Percentiles rank a stretch among this genome's conserved stretches.
These are phyloP conservation scores for Trichoderma koningiopsis DNA, from an alignment of 2,329 filamentous ascomycete genomes.

Conservation along the genomic window DNA sequence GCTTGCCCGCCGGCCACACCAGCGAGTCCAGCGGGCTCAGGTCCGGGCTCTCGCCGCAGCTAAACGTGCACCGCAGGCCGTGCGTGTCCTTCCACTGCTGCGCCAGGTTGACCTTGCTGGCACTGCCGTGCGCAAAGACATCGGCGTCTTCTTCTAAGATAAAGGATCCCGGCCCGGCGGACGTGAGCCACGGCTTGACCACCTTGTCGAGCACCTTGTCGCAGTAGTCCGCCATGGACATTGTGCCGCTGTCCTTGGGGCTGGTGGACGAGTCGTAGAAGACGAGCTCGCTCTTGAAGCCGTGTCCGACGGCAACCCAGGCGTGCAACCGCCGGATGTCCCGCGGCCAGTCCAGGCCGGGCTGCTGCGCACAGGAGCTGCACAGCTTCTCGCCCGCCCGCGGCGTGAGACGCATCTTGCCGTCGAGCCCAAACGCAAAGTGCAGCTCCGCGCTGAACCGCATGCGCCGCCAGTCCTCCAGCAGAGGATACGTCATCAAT, in stretches of 20 bases:
- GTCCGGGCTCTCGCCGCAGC: slow-evolving; percentile 43
- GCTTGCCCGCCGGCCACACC: slow-evolving; percentile 42
- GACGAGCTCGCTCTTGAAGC: slow-evolving; percentile 43
- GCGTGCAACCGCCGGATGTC: slow-evolving; percentile 41
- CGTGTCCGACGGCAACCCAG: slow-evolving; percentile 42
- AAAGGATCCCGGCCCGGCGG: slow-evolving; percentile 32
- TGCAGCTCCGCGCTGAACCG: slow-evolving; percentile 44
- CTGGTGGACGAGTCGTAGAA: slow-evolving; percentile 43
- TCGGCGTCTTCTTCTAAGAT: slow-evolving; percentile 42
- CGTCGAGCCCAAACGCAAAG: slow-evolving; percentile 44
- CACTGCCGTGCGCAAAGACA: slow-evolving; percentile 40
- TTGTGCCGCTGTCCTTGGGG: slow-evolving; percentile 37
- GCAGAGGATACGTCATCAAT: slow-evolving; percentile 38
- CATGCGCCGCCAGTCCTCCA: slow-evolving; percentile 38
- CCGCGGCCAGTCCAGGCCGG: slow-evolving; percentile 37
- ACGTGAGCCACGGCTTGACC: slow-evolving; percentile 40
- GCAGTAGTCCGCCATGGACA: slow-evolving; percentile 41
- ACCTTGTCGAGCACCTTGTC: slow-evolving; percentile 40
- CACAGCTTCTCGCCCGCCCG: slow-evolving; percentile 41
- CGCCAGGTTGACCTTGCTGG: slow-evolving; percentile 41
- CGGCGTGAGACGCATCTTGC: slow-evolving; percentile 41
- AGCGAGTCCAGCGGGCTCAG: slow-evolving; percentile 41
- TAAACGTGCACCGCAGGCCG: slow-evolving; percentile 39
- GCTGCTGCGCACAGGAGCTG: slow-evolving; percentile 32
- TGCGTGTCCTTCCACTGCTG: slow-evolving; percentile 43